Conservation (phyloP, 306 rosid species). For the Ochetophila trinervis region DNA sequence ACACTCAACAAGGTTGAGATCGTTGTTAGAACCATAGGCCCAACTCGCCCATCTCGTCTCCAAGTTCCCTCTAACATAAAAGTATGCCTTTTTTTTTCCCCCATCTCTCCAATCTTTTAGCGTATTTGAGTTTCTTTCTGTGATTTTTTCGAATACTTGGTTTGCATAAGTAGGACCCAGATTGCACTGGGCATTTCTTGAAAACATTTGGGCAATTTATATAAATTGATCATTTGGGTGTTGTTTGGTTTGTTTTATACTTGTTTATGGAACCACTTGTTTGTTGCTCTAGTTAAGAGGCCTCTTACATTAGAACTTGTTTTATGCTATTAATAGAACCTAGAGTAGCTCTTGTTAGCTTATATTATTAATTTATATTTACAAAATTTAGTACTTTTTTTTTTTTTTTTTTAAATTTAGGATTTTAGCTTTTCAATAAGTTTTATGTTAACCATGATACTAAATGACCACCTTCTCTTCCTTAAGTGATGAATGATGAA, state of each 20-base stretch:
- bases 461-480: too few relatives aligned
- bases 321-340: too few relatives aligned
- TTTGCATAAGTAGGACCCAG: not conserved
- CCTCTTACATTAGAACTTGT: too few relatives aligned
- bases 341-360: too few relatives aligned
- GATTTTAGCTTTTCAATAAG: too few relatives aligned
- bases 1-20: constrained; percentile 45
- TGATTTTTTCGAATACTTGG: not conserved
- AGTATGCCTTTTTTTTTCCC: constrained; percentile 33
- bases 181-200: not conserved
- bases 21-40: constrained; percentile 76
- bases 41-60: constrained; percentile 80
- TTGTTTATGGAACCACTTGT: not conserved
- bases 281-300: too few relatives aligned
- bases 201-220: not conserved
- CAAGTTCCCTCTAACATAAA: constrained; percentile 59
- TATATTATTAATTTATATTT: too few relatives aligned
- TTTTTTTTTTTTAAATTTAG: too few relatives aligned
- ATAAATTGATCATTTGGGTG: not conserved
- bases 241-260: not conserved
- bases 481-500: too few relatives aligned
- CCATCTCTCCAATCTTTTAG: not conserved
- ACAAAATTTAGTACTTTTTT: too few relatives aligned
- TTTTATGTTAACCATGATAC: too few relatives aligned
- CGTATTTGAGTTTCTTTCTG: not conserved